Evolutionary conservation across 208 protist genomes (phyloP).

Genomic region (Wallacemonas sp.): DNA sequence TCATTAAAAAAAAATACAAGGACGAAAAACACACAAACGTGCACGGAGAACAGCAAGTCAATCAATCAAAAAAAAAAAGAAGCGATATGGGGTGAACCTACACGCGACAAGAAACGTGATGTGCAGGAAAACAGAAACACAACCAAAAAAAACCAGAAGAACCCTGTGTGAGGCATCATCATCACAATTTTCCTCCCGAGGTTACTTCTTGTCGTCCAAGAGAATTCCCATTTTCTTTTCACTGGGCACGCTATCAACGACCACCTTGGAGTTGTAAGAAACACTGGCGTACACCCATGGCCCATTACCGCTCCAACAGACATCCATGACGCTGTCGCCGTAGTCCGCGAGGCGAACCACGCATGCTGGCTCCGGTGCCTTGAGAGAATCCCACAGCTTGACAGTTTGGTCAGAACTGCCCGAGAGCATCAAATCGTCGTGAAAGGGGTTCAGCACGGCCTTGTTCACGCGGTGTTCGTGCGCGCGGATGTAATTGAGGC

Average conservation of each 20-base stretch:
- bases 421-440: constrained; percentile 79
- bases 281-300: constrained; percentile 90
- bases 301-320: constrained; percentile 76
- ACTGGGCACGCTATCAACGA: constrained; percentile 81
- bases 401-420: constrained; percentile 72
- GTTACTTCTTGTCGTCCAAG: constrained; percentile 56
- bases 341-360: constrained; percentile 61
- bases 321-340: constrained; percentile 71
- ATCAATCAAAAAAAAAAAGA: constrained; percentile 8
- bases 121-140: too few relatives aligned
- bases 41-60: not conserved
- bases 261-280: constrained; percentile 81
- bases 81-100: too few relatives aligned
- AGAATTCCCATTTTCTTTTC: constrained; percentile 87
- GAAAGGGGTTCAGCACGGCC: constrained; percentile 83
- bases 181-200: constrained; percentile 2
- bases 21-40: constrained; percentile 8
- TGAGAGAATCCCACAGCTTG: constrained; percentile 77
- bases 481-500: constrained; percentile 31
- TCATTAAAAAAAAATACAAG: not conserved
- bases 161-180: constrained; percentile 1
- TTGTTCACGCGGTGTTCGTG: constrained; percentile 71
- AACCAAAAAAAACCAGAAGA: not conserved
- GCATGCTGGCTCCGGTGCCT: constrained; percentile 33
- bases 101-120: too few relatives aligned